Evolutionary conservation across 2,329 filamentous ascomycete genomes (phyloP).

Genomic region (Beauveria brongniartii): DNA sequence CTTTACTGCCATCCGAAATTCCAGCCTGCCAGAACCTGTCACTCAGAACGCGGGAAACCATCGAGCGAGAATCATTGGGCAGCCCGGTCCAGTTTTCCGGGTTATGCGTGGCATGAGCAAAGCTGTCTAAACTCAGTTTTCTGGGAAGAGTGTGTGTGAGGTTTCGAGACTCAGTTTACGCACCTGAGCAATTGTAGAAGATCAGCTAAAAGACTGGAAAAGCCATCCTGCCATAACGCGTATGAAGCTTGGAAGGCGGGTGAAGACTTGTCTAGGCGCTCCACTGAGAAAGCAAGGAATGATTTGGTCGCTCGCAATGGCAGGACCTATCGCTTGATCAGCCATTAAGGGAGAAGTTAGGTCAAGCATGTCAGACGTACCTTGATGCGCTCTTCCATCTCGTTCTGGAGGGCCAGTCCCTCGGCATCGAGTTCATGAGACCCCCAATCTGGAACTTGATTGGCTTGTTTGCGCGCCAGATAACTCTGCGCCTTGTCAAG

Average conservation of each 20-base stretch:
- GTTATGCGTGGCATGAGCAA: conserved; percentile 88
- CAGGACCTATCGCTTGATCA: conserved; percentile 44
- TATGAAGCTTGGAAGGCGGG: conserved; percentile 67
- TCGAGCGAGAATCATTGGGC: conserved; percentile 63
- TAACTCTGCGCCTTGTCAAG: conserved; percentile 77
- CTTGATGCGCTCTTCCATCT: conserved; percentile 69
- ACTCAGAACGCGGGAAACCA: conserved; percentile 77
- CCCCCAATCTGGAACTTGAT: conserved; percentile 77
- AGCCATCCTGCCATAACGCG: conserved; percentile 74
- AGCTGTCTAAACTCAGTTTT: conserved; percentile 35
- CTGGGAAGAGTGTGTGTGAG: neutral
- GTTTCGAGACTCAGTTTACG: conserved; percentile 11
- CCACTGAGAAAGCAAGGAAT: conserved; percentile 85
- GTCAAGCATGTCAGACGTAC: conserved; percentile 27
- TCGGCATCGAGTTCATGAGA: conserved; percentile 67
- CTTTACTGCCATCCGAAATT: conserved; percentile 90
- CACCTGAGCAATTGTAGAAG: conserved; percentile 75
- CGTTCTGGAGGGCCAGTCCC: conserved; percentile 68
- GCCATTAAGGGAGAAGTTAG: neutral
- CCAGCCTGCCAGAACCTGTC: conserved; percentile 98
- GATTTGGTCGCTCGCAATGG: conserved; percentile 85
- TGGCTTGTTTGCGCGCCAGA: conserved; percentile 62
- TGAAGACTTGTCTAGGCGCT: conserved; percentile 71
- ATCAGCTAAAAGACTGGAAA: conserved; percentile 76
- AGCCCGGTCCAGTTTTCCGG: conserved; percentile 73